phyloP scores from a whole-genome alignment of 2,329 filamentous ascomycete genomes.

The Pseudocercospora macadamiae region DNA sequence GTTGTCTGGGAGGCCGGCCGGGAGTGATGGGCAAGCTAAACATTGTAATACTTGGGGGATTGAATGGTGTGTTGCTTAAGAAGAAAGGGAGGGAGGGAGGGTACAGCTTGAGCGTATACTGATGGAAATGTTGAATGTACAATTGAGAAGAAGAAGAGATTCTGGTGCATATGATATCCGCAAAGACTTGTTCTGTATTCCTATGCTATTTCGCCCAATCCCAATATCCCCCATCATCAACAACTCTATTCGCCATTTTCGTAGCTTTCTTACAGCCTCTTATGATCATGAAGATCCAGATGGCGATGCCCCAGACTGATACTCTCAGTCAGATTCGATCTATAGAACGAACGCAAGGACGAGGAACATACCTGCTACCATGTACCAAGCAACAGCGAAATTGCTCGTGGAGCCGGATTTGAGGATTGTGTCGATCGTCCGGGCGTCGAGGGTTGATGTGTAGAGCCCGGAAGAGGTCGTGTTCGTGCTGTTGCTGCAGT shows the following conservation, averaged over 20 bases:
- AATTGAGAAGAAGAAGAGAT: no score
- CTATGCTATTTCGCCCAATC: neutral
- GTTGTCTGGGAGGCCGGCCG: no score
- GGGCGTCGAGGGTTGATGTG: neutral
- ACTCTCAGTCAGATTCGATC: neutral
- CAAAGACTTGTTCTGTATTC: no score
- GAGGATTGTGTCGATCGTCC: neutral
- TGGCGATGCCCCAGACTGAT: neutral
- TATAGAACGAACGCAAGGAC: neutral
- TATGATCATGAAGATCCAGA: neutral
- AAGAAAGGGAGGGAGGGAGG: no score
- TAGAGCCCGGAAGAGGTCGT: neutral
- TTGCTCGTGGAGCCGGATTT: neutral
- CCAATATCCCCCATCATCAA: neutral
- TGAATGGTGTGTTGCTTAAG: no score
- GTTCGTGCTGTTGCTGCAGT: neutral
- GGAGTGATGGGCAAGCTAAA: no score
- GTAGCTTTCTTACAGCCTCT: neutral
- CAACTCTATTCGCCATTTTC: neutral
- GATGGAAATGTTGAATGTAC: no score
- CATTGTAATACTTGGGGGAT: no score
- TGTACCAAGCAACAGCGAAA: neutral
- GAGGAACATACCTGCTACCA: constrained; percentile 1
- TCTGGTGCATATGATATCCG: no score
- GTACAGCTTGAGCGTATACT: no score